Percentiles rank a stretch among this genome's conserved stretches.
Evolutionary conservation across 2,329 filamentous ascomycete species (phyloP).

Genomic region (Myriosclerotinia curreyana): DNA sequence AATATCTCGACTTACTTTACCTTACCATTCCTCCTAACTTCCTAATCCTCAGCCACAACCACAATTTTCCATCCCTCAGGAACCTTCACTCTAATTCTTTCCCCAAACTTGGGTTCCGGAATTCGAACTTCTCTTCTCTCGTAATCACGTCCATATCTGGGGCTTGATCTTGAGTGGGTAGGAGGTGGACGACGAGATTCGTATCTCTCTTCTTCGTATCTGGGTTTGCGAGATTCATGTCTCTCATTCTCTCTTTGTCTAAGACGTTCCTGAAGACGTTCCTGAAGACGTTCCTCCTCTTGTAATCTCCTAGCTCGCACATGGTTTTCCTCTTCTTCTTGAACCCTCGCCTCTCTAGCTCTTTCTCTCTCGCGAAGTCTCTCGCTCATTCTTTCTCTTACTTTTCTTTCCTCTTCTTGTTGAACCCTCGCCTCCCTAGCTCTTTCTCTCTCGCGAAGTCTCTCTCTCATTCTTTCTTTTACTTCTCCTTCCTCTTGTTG

Average conservation of each 20-base stretch:
- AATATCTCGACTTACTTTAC: not conserved
- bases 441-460: not conserved
- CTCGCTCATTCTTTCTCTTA: not conserved
- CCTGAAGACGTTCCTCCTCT: not conserved
- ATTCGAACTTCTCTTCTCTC: not conserved
- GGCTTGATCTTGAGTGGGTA: not conserved
- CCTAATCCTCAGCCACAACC: not conserved
- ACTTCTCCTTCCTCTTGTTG: too few relatives aligned
- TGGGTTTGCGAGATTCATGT: not conserved
- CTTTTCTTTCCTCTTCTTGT: not conserved
- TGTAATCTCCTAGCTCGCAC: too few relatives aligned
- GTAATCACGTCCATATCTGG: not conserved
- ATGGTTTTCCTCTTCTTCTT: not conserved
- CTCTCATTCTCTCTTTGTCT: not conserved
- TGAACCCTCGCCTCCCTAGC: not conserved
- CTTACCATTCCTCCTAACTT: not conserved
- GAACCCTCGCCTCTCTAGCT: not conserved
- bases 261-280: not conserved
- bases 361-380: too few relatives aligned
- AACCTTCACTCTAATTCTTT: not conserved
- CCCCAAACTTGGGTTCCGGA: not conserved
- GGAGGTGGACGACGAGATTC: not conserved
- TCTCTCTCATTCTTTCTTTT: conserved; percentile 1
- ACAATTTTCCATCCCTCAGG: not conserved
- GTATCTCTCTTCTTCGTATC: not conserved